Conservation (phyloP, 139 green algal species). For the Volvox africanus region DNA sequence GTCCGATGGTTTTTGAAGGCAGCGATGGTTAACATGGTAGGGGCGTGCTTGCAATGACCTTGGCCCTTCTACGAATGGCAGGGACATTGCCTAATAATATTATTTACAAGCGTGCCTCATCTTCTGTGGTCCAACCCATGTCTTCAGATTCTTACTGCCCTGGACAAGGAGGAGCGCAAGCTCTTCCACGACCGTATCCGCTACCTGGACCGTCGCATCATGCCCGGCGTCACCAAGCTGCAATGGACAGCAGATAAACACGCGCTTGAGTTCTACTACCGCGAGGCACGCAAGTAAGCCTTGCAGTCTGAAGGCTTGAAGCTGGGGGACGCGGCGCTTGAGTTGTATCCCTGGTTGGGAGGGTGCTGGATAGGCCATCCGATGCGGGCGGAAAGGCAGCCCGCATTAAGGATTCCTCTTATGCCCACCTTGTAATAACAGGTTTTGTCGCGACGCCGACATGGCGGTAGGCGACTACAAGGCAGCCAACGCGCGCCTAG, state of each 20-base stretch:
- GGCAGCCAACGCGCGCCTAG: slow-evolving; percentile 68
- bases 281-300: slow-evolving; percentile 73
- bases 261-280: slow-evolving; percentile 85
- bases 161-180: slow-evolving; percentile 82
- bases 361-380: neutral
- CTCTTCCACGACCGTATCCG: slow-evolving; percentile 90
- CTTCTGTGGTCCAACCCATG: no score
- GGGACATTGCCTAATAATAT: no score
- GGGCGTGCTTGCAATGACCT: no score
- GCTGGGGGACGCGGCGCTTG: no score
- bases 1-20: no score
- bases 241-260: slow-evolving; percentile 79
- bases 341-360: no score
- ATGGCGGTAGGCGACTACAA: slow-evolving; percentile 83
- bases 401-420: neutral
- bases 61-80: no score
- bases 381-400: neutral
- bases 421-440: neutral
- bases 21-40: no score
- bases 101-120: no score
- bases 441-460: slow-evolving; percentile 82
- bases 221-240: slow-evolving; percentile 87
- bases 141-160: slow-evolving; percentile 72
- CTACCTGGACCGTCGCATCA: slow-evolving; percentile 88
- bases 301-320: neutral